phyloP scores from a whole-genome alignment of 305 asterid species.

The Fraxinus ornus region DNA sequence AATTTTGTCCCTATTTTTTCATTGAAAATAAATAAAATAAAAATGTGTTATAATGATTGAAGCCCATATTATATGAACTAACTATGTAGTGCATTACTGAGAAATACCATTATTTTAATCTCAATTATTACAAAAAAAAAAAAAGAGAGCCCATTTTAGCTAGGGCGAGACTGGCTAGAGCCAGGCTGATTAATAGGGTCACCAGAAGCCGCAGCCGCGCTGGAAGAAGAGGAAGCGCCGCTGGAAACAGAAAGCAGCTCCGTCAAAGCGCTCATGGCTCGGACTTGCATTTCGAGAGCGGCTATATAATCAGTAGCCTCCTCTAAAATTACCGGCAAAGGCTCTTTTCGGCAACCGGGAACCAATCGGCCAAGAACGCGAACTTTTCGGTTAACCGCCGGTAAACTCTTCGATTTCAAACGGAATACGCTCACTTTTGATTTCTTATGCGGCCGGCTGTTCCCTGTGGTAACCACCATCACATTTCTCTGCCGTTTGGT shows the following conservation, averaged over 20 bases:
- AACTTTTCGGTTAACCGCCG: constrained; percentile 79
- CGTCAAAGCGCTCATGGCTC: constrained; percentile 88
- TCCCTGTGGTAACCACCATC: constrained; percentile 39
- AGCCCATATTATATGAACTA: too few relatives aligned
- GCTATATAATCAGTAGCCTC: constrained; percentile 88
- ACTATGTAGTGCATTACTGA: too few relatives aligned
- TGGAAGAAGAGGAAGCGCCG: constrained; percentile 36
- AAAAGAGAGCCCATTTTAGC: constrained; percentile 27
- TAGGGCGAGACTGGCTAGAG: constrained; percentile 37
- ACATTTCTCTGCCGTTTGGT: constrained; percentile 49
- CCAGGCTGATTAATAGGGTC: constrained; percentile 35
- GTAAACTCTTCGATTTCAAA: constrained; percentile 63
- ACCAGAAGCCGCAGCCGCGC: constrained; percentile 20
- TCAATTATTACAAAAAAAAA: neutral
- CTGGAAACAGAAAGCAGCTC: constrained; percentile 59
- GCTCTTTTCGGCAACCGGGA: constrained; percentile 94
- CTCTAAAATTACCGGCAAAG: constrained; percentile 85
- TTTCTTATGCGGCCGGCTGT: constrained; percentile 57
- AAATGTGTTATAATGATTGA: too few relatives aligned
- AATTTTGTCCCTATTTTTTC: too few relatives aligned
- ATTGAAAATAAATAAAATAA: too few relatives aligned
- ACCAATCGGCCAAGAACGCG: constrained; percentile 68
- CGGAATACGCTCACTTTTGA: constrained; percentile 59
- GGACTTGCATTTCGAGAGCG: constrained; percentile 96
- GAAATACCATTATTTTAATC: too few relatives aligned